Base-by-base conservation (phyloP, 495 filamentous ascomycete species). In the Delitschia confertaspora region DNA sequence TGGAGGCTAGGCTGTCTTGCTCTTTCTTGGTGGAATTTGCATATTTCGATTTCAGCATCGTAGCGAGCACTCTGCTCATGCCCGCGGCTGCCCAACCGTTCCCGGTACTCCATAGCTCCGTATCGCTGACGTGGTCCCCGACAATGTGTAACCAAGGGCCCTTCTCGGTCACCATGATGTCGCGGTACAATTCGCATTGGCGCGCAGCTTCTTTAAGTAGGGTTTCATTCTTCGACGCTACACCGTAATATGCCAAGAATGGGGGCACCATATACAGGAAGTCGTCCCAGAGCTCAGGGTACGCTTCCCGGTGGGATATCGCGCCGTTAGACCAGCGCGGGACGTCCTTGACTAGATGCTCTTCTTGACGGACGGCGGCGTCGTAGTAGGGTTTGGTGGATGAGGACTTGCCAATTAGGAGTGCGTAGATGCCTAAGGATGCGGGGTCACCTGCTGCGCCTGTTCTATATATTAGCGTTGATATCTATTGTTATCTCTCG, bases 181-280 rank as follows among this genome's bases (percentile, higher is more conserved):
- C 63, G 14, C 58, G 54, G 29, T 74, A 70, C 17, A 71, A 53
- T 13, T 38, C 34, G 21, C 64, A 63, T 48, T 75, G 71, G 11
- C 57, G 43, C 17, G 70, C 51, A 1, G 69, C 60, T 32, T 62
- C 58, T 10, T 52, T 55, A 16, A 70, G 38, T 6, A 67, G 44
- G 13, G 29, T 39, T n/a, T 54, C 34, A 42, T 71, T 53, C 7
- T 57, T 50, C 6, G 51, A 49, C 26, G 60, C 60, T 5, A 72
- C 65, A n/a, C 59, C 69, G 39, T 67, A 64, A 52, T 71, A 75
- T 9, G 71, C 71, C 18, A 75, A 58, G 42, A 69, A 70, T 4
- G 71, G 70, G n/a, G 69, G 69, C 9, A 60, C 63, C 71, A 75
- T 75, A 55, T 67, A 67, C 17, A 68, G 49, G 42, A 69, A 69